Evolutionary conservation across 2,329 filamentous ascomycete genomes (phyloP), one percentile per base, ranked within the genome.

Genomic region (Biscogniauxia mediterranea): DNA sequence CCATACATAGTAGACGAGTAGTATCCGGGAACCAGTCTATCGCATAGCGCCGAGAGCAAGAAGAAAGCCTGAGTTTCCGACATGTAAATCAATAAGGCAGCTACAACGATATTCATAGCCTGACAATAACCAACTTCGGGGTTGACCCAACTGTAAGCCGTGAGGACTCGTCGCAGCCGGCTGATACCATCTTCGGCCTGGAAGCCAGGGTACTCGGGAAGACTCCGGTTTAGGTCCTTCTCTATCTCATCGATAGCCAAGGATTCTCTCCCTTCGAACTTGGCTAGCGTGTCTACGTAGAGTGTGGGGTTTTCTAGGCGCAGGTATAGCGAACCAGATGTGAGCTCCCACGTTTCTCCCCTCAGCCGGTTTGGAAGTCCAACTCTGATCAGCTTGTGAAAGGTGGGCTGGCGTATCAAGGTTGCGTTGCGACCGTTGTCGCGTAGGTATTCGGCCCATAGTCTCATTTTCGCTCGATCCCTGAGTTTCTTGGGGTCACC

Each of bases 1-100:
- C 95, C 95, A 77, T 99, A 99, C 95, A 99, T 99, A 66, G 96
- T 99, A 19, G 91, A 96, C 5, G 94, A 98, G 76, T 99, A 99
- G 79, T 99, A 99, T 4, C 95, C 95, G 0, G 95, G 95, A 3
- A 98, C 85, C 1, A 99, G 82, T 54, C 94, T 89, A 74, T 98
- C 94, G 79, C 95, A 99, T 17, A 99, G 83, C 1, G 94, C 85
- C 1, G 93, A 96, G 52, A 99, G 85, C 7, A 97, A 82, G 76
- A 95, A 99, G 78, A 98, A 99, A 1, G 95, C 95, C 77, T 99
- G 95, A 0, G 90, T 78, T 77, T 99, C 95, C 8, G 93, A 98
- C 88, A 96, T 96, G 80, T 98, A 98, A 81, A 99, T 99, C 69
- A 99, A 84, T 61, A 99, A 80, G n/a, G 95, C 95, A 19, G 95